Percentiles rank a stretch among this genome's conserved stretches.
Evolutionary conservation across 2,329 filamentous ascomycete species (phyloP).

Genomic region (Nemania serpens): DNA sequence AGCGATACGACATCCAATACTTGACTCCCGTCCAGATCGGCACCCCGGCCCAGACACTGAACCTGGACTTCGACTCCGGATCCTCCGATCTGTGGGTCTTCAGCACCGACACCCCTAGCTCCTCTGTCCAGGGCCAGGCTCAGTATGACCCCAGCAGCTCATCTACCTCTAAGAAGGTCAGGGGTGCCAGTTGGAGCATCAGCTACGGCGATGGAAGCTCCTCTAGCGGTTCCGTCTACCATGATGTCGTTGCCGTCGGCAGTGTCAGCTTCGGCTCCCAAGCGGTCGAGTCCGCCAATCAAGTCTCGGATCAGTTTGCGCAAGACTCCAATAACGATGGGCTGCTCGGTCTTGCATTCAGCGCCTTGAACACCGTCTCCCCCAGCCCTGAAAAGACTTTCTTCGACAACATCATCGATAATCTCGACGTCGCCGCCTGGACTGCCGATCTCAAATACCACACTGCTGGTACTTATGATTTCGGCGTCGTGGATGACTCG

Average conservation of each 20-base stretch:
- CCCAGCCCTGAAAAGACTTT: conserved; percentile 40
- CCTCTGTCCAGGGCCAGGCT: conserved; percentile 36
- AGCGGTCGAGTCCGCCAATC: conserved; percentile 41
- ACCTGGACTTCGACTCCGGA: conserved; percentile 44
- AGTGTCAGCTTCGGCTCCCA: conserved; percentile 38
- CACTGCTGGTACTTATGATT: conserved; percentile 44
- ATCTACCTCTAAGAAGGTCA: conserved; percentile 36
- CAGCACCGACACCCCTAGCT: conserved; percentile 34
- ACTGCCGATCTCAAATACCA: conserved; percentile 43
- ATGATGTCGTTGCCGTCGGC: conserved; percentile 40
- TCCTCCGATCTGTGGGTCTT: conserved; percentile 46
- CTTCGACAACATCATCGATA: conserved; percentile 40
- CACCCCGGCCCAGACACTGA: conserved; percentile 41
- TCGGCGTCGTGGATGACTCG: conserved; percentile 42
- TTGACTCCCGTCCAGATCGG: conserved; percentile 41
- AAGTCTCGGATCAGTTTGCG: conserved; percentile 39
- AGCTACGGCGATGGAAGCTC: conserved; percentile 42
- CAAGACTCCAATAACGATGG: conserved; percentile 40
- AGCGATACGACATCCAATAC: conserved; percentile 41
- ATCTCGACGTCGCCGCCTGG: conserved; percentile 39
- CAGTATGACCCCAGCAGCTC: conserved; percentile 37
- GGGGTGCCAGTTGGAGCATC: conserved; percentile 39
- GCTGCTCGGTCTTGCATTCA: conserved; percentile 44
- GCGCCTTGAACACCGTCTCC: conserved; percentile 42
- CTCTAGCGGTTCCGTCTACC: conserved; percentile 44